Evolutionary conservation across 2,329 filamentous ascomycete species (phyloP), one percentile per base, ranked within the genome.

Genomic region (Scorias spongiosa): DNA sequence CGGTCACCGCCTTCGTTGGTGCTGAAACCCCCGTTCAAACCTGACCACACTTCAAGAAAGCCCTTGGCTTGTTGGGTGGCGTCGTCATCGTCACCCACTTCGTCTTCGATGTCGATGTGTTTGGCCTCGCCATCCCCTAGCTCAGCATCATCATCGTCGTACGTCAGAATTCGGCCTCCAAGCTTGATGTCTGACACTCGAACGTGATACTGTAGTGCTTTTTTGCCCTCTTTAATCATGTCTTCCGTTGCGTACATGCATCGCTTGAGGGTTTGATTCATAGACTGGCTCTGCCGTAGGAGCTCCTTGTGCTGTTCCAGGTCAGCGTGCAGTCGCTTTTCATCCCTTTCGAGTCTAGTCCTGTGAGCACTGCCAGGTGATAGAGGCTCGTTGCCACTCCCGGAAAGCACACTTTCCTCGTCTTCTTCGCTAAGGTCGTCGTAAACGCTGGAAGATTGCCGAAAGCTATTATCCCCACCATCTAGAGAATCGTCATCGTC

Each of bases 231-330:
- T 41, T 76, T 80, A 60, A 98, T 94, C 39, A 98, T 72, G 49
- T 84, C 80, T 58, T 98, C 89, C 0, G 88, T 93, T 75, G 85
- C 89, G 51, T 80, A 79, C 29, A 95, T 71, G 61, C 91, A 98
- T 40, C 85, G 75, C 61, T 86, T 93, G 39, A 98, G 74, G 60
- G 84, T 93, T 60, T 93, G 84, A 58, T 95, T 96, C 70, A 96
- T 87, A 66, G 87, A 93, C 57, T 95, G 87, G 52, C 83, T 91
- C 59, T 94, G 88, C 34, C 87, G 69, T 8, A 98, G 74, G 1
- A 96, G 69, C 56, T 94, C 82, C 51, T 87, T 84, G 60, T 98
- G 91, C 58, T 88, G 89, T 2, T 80, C 75, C 1, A 98, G 71
- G 61, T 98, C 91, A 4, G 87, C 71, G 53, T 82, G 76, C n/a